Evolutionary conservation across 1,139 yeast species (phyloP).

Genomic region (Diutina scorzettiae): DNA sequence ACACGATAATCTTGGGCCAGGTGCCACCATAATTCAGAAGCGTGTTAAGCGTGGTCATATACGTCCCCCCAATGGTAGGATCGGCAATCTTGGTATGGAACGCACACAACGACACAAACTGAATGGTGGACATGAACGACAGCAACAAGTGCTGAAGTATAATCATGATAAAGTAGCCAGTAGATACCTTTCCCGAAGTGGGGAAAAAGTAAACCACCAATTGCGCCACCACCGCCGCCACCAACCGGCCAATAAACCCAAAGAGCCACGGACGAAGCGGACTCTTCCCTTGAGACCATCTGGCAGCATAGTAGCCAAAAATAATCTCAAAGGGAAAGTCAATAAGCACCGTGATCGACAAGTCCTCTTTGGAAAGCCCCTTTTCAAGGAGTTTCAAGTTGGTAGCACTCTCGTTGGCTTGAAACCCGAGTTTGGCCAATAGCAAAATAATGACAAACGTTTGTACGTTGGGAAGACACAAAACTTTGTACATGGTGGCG

Average conservation of each 20-base stretch:
- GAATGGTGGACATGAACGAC: constrained; percentile 89
- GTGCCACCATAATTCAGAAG: constrained; percentile 92
- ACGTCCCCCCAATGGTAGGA: constrained; percentile 93
- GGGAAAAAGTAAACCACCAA: constrained; percentile 68
- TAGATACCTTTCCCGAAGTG: constrained; percentile 20
- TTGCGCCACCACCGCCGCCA: constrained; percentile 70
- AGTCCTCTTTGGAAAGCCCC: constrained; percentile 87
- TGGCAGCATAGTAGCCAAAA: constrained; percentile 91
- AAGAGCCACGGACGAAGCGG: constrained; percentile 81
- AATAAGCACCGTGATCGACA: constrained; percentile 82
- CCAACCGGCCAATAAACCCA: constrained; percentile 77
- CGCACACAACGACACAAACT: constrained; percentile 87
- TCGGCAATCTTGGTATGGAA: constrained; percentile 95
- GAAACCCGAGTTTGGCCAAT: constrained; percentile 82
- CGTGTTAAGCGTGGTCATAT: constrained; percentile 93
- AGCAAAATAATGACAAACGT: constrained; percentile 63
- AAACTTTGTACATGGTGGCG: constrained; percentile 37
- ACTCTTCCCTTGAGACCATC: constrained; percentile 72
- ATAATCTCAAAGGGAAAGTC: constrained; percentile 94
- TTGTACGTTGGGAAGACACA: constrained; percentile 12
- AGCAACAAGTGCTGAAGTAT: constrained; percentile 75
- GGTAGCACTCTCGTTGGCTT: constrained; percentile 93
- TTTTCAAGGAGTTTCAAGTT: constrained; percentile 84
- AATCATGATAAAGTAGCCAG: constrained; percentile 46
- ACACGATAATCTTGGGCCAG: constrained; percentile 82